Evolutionary conservation across 73 alveolate genomes (phyloP), one percentile per base, ranked within the genome.

Genomic region (Tetrahymena borealis): DNA sequence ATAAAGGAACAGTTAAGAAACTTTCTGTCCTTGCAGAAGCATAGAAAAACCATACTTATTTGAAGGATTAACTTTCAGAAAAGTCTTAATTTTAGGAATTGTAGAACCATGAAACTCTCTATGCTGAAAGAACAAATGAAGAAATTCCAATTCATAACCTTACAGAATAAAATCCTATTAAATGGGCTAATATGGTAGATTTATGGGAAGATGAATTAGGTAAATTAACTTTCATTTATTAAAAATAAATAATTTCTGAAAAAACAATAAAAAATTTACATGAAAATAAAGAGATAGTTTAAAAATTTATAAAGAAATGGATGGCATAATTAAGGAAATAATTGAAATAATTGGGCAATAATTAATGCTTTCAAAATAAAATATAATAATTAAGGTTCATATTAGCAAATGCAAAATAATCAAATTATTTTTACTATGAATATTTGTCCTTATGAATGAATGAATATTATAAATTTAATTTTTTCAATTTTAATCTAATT

Each of bases 191-290:
- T 40, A 98, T 97, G 91, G 96, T 98, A 28, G 96, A 94, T 24
- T 94, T 99, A 32, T 99, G 91, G 91, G 99, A 98, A 92, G 99
- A 98, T 94, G 99, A 99, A 93, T 96, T 99, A 39, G 99, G 98
- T 60, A 60, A 60, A 24, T 60, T n/a, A 18, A 9, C 43, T 39
- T 9, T n/a, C n/a, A n/a, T n/a, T n/a, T n/a, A n/a, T n/a, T n/a
- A n/a, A n/a, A n/a, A n/a, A n/a, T n/a, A n/a, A n/a, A n/a, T n/a
- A n/a, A n/a, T n/a, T n/a, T n/a, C n/a, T n/a, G n/a, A n/a, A n/a
- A n/a, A n/a, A n/a, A n/a, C n/a, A n/a, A n/a, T n/a, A n/a, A n/a
- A n/a, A n/a, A n/a, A n/a, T n/a, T n/a, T n/a, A n/a, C n/a, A n/a
- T n/a, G n/a, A n/a, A n/a, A n/a, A n/a, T n/a, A n/a, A n/a, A n/a